A percentile compares a stretch with the other conserved stretches of the same genome.
Conservation (phyloP, 129 eudicot species). For the Flaveria brownii region DNA sequence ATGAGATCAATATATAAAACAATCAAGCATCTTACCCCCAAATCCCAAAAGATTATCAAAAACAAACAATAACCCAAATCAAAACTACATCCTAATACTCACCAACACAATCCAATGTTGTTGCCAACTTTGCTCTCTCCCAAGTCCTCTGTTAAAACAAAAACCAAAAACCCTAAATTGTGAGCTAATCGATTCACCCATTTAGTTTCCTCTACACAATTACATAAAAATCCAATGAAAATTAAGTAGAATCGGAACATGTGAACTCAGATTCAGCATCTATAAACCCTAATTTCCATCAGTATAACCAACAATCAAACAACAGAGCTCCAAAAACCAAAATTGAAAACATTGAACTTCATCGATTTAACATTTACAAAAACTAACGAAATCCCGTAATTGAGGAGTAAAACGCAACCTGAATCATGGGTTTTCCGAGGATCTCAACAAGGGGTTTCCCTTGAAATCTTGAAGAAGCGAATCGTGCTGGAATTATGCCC, state of each 20-base stretch:
- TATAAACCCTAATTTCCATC: background rate
- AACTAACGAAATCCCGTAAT: background rate
- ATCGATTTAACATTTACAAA: too few relatives aligned
- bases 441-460: slow-evolving; percentile 94
- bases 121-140: slow-evolving; percentile 91
- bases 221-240: background rate
- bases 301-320: background rate
- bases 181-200: background rate
- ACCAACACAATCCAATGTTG: slow-evolving; percentile 88
- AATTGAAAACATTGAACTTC: too few relatives aligned
- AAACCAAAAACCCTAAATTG: background rate
- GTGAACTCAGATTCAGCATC: slow-evolving; percentile 8
- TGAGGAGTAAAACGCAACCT: slow-evolving; percentile 40
- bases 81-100: background rate
- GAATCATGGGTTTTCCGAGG: slow-evolving; percentile 98
- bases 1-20: background rate
- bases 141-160: slow-evolving; percentile 76
- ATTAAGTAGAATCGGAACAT: background rate
- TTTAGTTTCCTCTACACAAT: background rate
- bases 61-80: background rate
- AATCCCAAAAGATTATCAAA: background rate
- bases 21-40: background rate
- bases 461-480: slow-evolving; percentile 79
- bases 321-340: background rate
- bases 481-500: slow-evolving; percentile 90